phyloP scores from a whole-genome alignment of 805 yeast genomes.

The Blastobotrys muscicola region DNA sequence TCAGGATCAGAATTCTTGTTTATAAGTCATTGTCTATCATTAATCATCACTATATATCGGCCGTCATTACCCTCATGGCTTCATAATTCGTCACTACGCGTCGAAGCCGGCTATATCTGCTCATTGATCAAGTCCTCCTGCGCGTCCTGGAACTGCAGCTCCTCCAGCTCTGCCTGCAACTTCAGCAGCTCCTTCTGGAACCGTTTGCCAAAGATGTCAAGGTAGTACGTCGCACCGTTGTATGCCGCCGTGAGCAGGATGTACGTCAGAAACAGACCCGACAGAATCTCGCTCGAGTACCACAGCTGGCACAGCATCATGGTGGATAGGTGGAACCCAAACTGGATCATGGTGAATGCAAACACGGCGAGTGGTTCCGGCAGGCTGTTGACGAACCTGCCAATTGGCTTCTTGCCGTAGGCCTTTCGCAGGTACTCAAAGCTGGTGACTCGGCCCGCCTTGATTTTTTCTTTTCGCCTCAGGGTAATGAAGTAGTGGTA shows the following conservation, averaged over 20 bases:
- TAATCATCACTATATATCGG: too few relatives aligned
- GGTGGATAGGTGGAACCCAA: constrained; percentile 72
- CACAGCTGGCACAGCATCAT: constrained; percentile 89
- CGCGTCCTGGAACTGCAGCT: constrained; percentile 35
- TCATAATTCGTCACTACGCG: too few relatives aligned
- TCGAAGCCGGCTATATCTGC: too few relatives aligned
- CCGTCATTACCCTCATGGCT: too few relatives aligned
- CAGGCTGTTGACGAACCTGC: constrained; percentile 66
- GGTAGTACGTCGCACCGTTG: constrained; percentile 91
- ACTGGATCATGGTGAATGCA: constrained; percentile 80
- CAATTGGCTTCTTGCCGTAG: constrained; percentile 55
- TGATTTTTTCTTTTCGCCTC: constrained; percentile 66
- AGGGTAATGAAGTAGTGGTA: constrained; percentile 91
- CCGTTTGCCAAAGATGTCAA: constrained; percentile 84
- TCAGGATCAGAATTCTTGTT: too few relatives aligned
- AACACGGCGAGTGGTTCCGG: constrained; percentile 83
- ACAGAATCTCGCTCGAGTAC: constrained; percentile 59
- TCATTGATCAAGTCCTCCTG: neutral
- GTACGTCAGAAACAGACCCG: constrained; percentile 54
- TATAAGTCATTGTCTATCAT: too few relatives aligned
- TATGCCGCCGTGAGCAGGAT: constrained; percentile 77
- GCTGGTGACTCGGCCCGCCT: constrained; percentile 77
- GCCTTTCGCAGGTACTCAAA: constrained; percentile 75
- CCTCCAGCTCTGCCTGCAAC: constrained; percentile 61
- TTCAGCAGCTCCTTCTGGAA: constrained; percentile 76